Conservation (phyloP, 2,329 filamentous ascomycete genomes). For the Neofusicoccum cordaticola region DNA sequence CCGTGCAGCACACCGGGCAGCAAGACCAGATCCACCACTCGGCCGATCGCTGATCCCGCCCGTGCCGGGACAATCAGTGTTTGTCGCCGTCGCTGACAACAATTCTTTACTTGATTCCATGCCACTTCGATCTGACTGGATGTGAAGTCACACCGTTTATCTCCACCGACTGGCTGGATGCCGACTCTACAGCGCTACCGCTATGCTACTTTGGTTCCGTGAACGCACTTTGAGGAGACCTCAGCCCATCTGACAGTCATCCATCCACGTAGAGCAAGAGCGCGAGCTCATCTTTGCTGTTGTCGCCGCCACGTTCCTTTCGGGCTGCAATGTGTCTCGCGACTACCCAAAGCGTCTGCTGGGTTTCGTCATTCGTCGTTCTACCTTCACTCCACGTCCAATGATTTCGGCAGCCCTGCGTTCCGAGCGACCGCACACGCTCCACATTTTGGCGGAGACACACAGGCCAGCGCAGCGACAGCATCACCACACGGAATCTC, state of each 20-base stretch:
- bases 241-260: not conserved
- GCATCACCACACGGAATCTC: not conserved
- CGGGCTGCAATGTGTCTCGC: not conserved
- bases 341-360: not conserved
- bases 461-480: slow-evolving; percentile 8
- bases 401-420: not conserved
- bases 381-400: slow-evolving; percentile 4
- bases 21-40: slow-evolving; percentile 1
- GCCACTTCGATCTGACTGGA: not conserved
- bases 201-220: not conserved
- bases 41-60: slow-evolving; percentile 9
- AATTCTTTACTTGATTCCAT: not conserved
- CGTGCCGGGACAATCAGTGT: not conserved
- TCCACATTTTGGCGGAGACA: slow-evolving; percentile 4
- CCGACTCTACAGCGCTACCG: not conserved
- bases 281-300: not conserved
- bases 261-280: not conserved
- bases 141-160: not conserved
- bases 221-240: not conserved
- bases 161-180: not conserved
- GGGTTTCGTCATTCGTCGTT: not conserved
- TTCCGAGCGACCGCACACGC: not conserved
- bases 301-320: not conserved
- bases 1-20: slow-evolving; percentile 3
- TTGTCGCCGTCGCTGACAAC: not conserved